phyloP scores from a whole-genome alignment of 2,329 filamentous ascomycete genomes.

The Cordyceps cateniannulata region DNA sequence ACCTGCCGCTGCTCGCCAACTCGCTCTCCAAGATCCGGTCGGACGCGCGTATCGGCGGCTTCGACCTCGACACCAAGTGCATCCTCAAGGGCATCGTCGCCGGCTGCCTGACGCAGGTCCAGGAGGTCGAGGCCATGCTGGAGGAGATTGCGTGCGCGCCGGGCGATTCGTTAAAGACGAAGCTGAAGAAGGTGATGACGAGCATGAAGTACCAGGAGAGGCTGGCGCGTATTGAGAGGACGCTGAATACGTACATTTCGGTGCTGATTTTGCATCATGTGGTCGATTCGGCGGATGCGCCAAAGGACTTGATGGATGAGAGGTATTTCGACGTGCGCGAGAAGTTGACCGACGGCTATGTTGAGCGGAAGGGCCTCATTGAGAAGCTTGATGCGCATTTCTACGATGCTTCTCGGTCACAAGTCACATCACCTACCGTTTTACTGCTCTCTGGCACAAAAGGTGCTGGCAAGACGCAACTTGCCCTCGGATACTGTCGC shows the following conservation, averaged over 20 bases:
- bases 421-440: background rate
- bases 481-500: slow-evolving; percentile 6
- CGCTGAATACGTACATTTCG: slow-evolving; percentile 8
- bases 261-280: slow-evolving; percentile 11
- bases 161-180: slow-evolving; percentile 1
- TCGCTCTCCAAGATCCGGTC: slow-evolving; percentile 9
- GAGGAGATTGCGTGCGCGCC: slow-evolving; percentile 10
- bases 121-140: slow-evolving; percentile 7
- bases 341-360: background rate
- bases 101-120: slow-evolving; percentile 8
- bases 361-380: background rate
- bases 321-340: slow-evolving; percentile 8
- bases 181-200: slow-evolving; percentile 12
- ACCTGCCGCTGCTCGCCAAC: slow-evolving; percentile 8
- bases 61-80: slow-evolving; percentile 10
- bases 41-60: background rate
- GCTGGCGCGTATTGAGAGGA: slow-evolving; percentile 5
- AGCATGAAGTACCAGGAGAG: slow-evolving; percentile 8
- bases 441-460: slow-evolving; percentile 4
- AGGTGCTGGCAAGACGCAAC: slow-evolving; percentile 1
- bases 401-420: slow-evolving; percentile 3
- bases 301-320: background rate
- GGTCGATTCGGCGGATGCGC: slow-evolving; percentile 4
- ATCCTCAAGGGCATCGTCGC: slow-evolving; percentile 11
- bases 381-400: background rate